phyloP scores from a whole-genome alignment of 108 stramenopile genomes.

The Poteriospumella lacustris region DNA sequence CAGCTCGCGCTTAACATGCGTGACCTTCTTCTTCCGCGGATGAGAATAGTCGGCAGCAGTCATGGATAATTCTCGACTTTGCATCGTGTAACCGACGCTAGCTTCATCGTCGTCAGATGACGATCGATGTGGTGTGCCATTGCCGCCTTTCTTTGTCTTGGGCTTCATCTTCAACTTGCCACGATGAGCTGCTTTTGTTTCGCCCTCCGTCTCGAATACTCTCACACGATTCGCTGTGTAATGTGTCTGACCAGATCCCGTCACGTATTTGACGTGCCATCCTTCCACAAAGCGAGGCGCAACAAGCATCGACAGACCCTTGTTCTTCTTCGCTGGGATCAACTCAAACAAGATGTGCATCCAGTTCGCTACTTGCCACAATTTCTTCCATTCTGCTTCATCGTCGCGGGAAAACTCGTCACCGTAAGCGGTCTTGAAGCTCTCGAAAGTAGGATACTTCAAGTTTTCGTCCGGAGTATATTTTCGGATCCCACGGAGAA shows the following conservation, averaged over 20 bases:
- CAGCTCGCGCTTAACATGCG: too few species aligned
- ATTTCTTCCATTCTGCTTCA: conserved; percentile 12
- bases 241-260: conserved; percentile 25
- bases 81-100: too few species aligned
- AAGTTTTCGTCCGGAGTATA: not conserved
- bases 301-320: conserved; percentile 19
- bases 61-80: too few species aligned
- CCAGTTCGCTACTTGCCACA: conserved; percentile 27
- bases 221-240: conserved; percentile 18
- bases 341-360: conserved; percentile 17
- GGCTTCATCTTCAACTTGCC: not conserved
- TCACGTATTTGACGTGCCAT: conserved; percentile 1
- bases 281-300: conserved; percentile 19
- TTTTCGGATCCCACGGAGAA: not conserved
- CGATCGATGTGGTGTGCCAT: too few species aligned
- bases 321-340: conserved; percentile 20
- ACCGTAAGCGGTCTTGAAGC: not conserved
- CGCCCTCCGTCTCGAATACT: conserved; percentile 14
- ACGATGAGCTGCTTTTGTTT: conserved; percentile 18
- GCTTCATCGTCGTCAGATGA: too few species aligned
- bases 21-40: too few species aligned
- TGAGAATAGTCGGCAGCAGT: too few species aligned
- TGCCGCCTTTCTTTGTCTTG: too few species aligned
- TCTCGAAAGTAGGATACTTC: conserved; percentile 3
- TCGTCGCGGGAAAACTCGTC: not conserved